Conservation (phyloP, 179 eudicot species). For the Silene noctiflora region DNA sequence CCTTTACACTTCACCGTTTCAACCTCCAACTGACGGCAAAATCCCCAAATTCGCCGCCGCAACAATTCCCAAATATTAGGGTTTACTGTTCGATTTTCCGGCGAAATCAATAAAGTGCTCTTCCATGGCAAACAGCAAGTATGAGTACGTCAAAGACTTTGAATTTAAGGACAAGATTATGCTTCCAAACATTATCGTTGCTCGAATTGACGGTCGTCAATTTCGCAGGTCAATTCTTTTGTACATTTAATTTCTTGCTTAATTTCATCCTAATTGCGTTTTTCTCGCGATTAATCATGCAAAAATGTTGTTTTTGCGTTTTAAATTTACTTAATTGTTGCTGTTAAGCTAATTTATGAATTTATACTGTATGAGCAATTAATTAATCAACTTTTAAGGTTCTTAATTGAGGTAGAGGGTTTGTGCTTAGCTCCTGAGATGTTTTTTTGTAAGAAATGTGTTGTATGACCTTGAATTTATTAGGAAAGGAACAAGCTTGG, state of each 20-base stretch:
- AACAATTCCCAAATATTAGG: too few species aligned
- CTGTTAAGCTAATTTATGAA: neutral
- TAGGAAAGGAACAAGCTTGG: neutral
- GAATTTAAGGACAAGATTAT: constrained; percentile 67
- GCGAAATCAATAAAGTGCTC: too few species aligned
- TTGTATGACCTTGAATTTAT: neutral
- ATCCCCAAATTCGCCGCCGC: too few species aligned
- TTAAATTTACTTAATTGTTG: neutral
- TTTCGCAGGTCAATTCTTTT: constrained; percentile 46
- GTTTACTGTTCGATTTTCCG: too few species aligned
- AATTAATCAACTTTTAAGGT: neutral
- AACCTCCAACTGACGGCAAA: too few species aligned
- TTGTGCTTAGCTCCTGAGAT: too few species aligned
- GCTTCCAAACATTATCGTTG: constrained; percentile 57
- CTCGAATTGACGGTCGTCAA: constrained; percentile 50
- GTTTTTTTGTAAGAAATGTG: neutral
- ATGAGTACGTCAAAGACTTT: constrained; percentile 73
- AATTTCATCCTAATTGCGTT: neutral
- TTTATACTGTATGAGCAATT: neutral
- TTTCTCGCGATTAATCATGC: neutral
- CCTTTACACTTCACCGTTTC: too few species aligned
- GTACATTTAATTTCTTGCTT: neutral
- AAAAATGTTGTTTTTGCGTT: neutral
- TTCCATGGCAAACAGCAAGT: constrained; percentile 93
- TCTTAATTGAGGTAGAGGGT: neutral